These are phyloP conservation scores for Umbelopsis sp. DNA, from an alignment of 192 early-diverging fungal species.

Conservation along the genomic window DNA sequence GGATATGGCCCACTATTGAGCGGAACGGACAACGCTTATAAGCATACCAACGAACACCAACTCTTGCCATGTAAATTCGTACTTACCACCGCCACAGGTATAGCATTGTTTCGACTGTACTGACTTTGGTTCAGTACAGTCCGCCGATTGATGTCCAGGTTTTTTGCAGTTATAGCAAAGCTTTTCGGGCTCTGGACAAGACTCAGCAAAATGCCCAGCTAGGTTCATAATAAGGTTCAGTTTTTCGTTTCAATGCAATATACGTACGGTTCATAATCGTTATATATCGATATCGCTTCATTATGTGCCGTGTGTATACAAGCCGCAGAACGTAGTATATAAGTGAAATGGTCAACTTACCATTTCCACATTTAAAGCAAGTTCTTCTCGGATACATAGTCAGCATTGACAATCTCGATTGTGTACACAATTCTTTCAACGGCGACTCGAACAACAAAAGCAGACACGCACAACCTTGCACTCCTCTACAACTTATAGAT, in stretches of 20 bases:
- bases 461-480: background rate
- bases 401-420: background rate
- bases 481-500: constrained; percentile 19
- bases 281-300: too few relatives aligned
- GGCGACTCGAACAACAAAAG: background rate
- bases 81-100: constrained; percentile 55
- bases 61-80: background rate
- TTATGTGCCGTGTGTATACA: background rate
- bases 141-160: constrained; percentile 53
- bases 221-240: background rate
- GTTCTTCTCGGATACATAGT: constrained; percentile 44
- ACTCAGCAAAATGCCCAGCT: constrained; percentile 58
- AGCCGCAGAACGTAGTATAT: background rate
- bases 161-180: constrained; percentile 64
- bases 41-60: background rate
- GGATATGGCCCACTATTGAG: constrained; percentile 53
- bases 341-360: constrained; percentile 29
- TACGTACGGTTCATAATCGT: too few relatives aligned
- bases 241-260: too few relatives aligned
- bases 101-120: constrained; percentile 55
- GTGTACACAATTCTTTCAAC: background rate
- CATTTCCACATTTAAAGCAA: constrained; percentile 63
- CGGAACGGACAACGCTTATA: background rate
- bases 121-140: constrained; percentile 51
- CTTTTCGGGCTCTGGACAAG: constrained; percentile 51